Conservation (phyloP, 768 basidiomycete genomes). For the Pilatotrama ljubarskyi region DNA sequence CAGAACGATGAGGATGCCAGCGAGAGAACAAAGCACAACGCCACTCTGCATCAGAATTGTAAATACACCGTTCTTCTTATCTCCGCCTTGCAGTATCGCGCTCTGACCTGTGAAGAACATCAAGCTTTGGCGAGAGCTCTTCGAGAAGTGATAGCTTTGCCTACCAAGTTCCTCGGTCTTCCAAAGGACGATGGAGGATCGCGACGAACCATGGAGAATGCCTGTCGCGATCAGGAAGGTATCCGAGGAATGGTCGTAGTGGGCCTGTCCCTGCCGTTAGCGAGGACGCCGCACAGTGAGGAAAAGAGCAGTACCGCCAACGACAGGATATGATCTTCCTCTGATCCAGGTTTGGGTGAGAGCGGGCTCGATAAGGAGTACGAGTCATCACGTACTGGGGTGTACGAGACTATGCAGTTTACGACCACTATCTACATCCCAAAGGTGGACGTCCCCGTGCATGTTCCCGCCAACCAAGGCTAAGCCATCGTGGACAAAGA, state of each 20-base stretch:
- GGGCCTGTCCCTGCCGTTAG: background rate
- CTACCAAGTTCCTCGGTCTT: background rate
- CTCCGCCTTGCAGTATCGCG: no score
- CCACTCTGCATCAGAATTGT: no score
- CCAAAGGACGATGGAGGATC: background rate
- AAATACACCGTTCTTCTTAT: no score
- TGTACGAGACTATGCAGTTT: constrained; percentile 7
- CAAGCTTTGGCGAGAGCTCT: no score
- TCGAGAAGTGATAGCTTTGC: no score
- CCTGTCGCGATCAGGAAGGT: constrained; percentile 6
- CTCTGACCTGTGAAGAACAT: no score
- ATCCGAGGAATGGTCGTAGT: background rate
- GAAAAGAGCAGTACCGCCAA: background rate
- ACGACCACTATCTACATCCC: background rate
- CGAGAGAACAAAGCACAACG: no score
- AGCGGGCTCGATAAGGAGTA: background rate
- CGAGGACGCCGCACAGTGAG: background rate
- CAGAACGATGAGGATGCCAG: no score
- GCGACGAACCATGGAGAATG: background rate
- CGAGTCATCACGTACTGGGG: background rate
- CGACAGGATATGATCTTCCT: background rate
- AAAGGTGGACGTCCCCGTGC: constrained; percentile 1
- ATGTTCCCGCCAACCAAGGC: constrained; percentile 2
- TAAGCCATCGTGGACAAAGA: background rate
- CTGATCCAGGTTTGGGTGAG: background rate